phyloP scores from a whole-genome alignment of 805 yeast genomes.

The Kuraishia capsulata region DNA sequence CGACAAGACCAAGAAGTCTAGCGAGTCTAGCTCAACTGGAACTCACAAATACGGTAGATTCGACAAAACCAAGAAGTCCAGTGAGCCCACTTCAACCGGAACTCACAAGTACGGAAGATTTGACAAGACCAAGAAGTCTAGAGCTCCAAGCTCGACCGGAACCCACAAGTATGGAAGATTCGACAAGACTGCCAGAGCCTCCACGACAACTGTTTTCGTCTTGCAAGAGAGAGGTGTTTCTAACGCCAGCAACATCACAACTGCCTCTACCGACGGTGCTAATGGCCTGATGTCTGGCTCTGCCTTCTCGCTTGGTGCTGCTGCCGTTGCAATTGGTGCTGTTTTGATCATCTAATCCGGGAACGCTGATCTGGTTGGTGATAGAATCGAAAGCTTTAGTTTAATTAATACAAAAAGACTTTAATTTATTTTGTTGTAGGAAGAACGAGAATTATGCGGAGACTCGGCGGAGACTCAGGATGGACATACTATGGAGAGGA shows the following conservation, averaged over 20 bases:
- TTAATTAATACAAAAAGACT: too few species aligned
- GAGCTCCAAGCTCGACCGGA: conserved; percentile 20
- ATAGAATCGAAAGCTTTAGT: too few species aligned
- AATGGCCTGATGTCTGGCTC: conserved; percentile 4
- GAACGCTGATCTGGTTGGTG: too few species aligned
- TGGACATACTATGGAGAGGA: too few species aligned
- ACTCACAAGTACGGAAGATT: conserved; percentile 41
- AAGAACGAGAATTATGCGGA: too few species aligned
- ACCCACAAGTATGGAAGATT: conserved; percentile 41
- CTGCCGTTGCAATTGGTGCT: conserved; percentile 1
- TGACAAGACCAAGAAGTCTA: conserved; percentile 32
- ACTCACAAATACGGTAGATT: conserved; percentile 52
- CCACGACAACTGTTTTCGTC: conserved; percentile 13
- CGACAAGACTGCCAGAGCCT: conserved; percentile 32
- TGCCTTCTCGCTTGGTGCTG: conserved; percentile 1
- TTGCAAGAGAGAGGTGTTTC: conserved; percentile 13
- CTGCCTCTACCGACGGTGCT: conserved; percentile 1
- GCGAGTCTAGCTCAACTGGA: conserved; percentile 27
- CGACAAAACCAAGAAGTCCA: conserved; percentile 31
- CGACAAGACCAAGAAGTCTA: conserved; percentile 31
- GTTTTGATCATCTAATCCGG: background rate
- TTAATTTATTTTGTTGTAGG: too few species aligned
- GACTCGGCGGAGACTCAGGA: too few species aligned
- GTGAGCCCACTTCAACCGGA: conserved; percentile 21
- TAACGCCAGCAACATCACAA: conserved; percentile 2